A percentile compares a stretch with the other conserved stretches of the same genome.
phyloP scores from a whole-genome alignment of 441 rosid species.

The Bruguiera hainesii region DNA sequence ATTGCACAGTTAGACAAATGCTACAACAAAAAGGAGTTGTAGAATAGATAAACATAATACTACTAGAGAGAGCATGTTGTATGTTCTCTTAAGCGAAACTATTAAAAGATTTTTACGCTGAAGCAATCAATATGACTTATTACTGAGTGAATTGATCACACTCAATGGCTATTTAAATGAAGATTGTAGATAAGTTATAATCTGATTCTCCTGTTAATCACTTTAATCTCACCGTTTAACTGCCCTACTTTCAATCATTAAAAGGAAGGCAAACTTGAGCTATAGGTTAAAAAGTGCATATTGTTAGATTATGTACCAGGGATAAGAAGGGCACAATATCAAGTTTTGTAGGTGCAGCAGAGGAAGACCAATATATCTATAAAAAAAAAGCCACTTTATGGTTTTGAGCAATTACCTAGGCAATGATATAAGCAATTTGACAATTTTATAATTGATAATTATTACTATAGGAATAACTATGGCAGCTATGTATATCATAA shows the following conservation, averaged over 20 bases:
- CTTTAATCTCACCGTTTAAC: not conserved
- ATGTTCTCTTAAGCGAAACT: too few relatives aligned
- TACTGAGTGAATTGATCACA: not conserved
- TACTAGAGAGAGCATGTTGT: too few relatives aligned
- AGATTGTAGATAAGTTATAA: not conserved
- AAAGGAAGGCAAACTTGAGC: not conserved
- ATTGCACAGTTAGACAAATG: too few relatives aligned
- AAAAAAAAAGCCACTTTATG: not conserved
- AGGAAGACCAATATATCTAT: not conserved
- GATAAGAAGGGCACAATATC: not conserved
- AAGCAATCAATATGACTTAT: too few relatives aligned
- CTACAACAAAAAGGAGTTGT: too few relatives aligned
- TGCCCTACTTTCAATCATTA: not conserved
- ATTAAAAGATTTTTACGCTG: too few relatives aligned
- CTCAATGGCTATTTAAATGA: not conserved
- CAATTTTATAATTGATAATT: not conserved
- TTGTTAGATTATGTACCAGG: not conserved
- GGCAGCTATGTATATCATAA: not conserved
- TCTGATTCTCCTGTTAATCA: not conserved
- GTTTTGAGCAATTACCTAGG: not conserved
- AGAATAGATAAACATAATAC: too few relatives aligned
- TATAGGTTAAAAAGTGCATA: not conserved
- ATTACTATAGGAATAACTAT: not conserved
- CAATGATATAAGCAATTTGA: not conserved
- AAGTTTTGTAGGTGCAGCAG: not conserved